These are phyloP conservation scores for Pseudozyma sp. DNA, from an alignment of 1,284 basidiomycete genomes.

Conservation along the genomic window DNA sequence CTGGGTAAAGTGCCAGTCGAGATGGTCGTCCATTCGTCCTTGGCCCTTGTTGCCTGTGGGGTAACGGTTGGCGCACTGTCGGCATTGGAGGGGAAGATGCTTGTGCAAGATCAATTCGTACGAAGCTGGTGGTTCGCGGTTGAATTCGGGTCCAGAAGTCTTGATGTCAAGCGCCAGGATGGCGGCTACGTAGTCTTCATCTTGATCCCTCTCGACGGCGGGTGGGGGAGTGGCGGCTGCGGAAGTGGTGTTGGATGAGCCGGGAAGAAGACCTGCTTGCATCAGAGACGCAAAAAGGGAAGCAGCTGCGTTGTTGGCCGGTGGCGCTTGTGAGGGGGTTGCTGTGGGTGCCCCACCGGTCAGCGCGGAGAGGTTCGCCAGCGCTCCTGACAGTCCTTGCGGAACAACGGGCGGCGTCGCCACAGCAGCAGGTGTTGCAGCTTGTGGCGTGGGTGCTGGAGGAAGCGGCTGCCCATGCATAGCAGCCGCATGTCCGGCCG, in stretches of 20 bases:
- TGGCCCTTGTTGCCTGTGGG: slow-evolving; percentile 78
- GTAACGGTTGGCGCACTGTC: slow-evolving; percentile 92
- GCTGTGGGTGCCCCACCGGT: slow-evolving; percentile 6
- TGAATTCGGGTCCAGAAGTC: slow-evolving; percentile 79
- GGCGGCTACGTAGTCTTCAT: slow-evolving; percentile 76
- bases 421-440: slow-evolving; percentile 44
- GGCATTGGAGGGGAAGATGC: slow-evolving; percentile 84
- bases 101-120: slow-evolving; percentile 59
- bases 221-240: slow-evolving; percentile 60
- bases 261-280: slow-evolving; percentile 61
- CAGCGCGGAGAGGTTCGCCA: slow-evolving; percentile 30
- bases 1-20: slow-evolving; percentile 97
- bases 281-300: slow-evolving; percentile 61
- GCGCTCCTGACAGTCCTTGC: slow-evolving; percentile 38
- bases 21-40: slow-evolving; percentile 84
- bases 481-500: slow-evolving; percentile 59
- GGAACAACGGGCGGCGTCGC: slow-evolving; percentile 30
- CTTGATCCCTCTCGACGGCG: slow-evolving; percentile 71
- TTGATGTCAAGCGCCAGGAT: slow-evolving; percentile 79
- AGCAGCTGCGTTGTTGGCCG: slow-evolving; percentile 31
- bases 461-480: slow-evolving; percentile 35
- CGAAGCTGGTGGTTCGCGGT: slow-evolving; percentile 74
- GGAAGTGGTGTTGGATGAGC: slow-evolving; percentile 31
- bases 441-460: slow-evolving; percentile 8
- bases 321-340: slow-evolving; percentile 4